phyloP scores from a whole-genome alignment of 129 eudicot genomes.

The Ambrosia trifida region DNA sequence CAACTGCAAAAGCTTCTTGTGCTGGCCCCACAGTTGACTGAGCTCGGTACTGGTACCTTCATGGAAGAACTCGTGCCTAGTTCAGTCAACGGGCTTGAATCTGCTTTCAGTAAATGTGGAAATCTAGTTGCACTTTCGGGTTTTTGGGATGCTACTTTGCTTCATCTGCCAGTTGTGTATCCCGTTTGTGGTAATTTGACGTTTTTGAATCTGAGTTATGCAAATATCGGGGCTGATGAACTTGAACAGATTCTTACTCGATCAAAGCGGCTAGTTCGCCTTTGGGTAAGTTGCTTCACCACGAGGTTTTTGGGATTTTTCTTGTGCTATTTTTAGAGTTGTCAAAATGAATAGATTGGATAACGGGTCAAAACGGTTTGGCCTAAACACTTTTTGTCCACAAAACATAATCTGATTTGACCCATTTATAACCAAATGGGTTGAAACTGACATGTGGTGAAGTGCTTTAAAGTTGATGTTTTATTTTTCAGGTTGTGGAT shows the following conservation, averaged over 20 bases:
- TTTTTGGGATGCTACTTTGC: conserved; percentile 60
- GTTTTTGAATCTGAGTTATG: conserved; percentile 67
- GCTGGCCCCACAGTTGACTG: conserved; percentile 55
- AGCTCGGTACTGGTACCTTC: conserved; percentile 82
- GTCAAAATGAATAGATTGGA: neutral
- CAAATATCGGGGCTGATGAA: conserved; percentile 48
- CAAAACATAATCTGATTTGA: neutral
- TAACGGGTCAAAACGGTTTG: neutral
- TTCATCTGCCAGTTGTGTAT: conserved; percentile 56
- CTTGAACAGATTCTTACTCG: conserved; percentile 53
- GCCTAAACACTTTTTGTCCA: neutral
- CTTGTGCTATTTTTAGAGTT: neutral
- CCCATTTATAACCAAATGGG: neutral
- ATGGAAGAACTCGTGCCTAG: conserved; percentile 45
- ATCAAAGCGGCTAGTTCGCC: conserved; percentile 67
- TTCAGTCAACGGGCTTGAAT: conserved; percentile 38
- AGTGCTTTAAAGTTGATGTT: neutral
- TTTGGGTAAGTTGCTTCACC: conserved; percentile 65
- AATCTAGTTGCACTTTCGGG: conserved; percentile 58
- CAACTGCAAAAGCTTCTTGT: conserved; percentile 55
- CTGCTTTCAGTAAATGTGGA: conserved; percentile 45
- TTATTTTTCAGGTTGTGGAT: conserved; percentile 61
- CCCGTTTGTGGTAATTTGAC: conserved; percentile 54
- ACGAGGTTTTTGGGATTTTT: neutral
- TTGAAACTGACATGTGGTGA: neutral